phyloP scores from a whole-genome alignment of 2,329 filamentous ascomycete genomes.

The Rugonectria rugulosa region DNA sequence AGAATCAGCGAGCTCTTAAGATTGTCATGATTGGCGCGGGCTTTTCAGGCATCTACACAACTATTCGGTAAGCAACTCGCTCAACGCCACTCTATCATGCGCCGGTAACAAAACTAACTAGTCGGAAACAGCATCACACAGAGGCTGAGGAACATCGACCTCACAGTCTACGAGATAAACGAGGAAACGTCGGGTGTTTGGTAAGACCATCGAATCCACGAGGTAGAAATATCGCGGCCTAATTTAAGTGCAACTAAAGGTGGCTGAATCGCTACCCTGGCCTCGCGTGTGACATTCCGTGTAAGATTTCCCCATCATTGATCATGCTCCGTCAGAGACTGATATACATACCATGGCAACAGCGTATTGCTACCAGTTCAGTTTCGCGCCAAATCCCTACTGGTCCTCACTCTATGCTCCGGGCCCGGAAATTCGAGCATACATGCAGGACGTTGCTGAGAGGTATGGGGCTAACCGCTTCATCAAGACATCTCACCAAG shows the following conservation, averaged over 20 bases:
- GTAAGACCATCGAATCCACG: no score
- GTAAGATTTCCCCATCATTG: not conserved
- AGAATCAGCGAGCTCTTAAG: slow-evolving; percentile 22
- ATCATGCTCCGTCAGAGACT: not conserved
- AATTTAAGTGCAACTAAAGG: slow-evolving; percentile 1
- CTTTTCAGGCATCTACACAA: slow-evolving; percentile 15
- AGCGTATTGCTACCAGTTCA: slow-evolving; percentile 69
- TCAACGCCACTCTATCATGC: not conserved
- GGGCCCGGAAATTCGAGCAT: slow-evolving; percentile 61
- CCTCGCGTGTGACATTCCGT: not conserved
- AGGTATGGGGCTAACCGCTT: not conserved
- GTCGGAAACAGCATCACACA: slow-evolving; percentile 1
- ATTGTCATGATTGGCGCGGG: slow-evolving; percentile 14
- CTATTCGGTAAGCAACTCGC: slow-evolving; percentile 9
- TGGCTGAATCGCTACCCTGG: slow-evolving; percentile 17
- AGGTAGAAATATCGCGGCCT: no score
- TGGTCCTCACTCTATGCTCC: slow-evolving; percentile 66
- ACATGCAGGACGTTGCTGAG: slow-evolving; percentile 53
- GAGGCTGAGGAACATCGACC: slow-evolving; percentile 3
- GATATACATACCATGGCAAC: slow-evolving; percentile 53
- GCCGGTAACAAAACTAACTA: not conserved
- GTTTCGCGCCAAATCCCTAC: slow-evolving; percentile 64
- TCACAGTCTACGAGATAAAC: slow-evolving; percentile 13
- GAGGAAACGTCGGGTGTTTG: slow-evolving; percentile 4
- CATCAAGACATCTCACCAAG: slow-evolving; percentile 3